Percentiles rank a stretch among this genome's conserved stretches.
phyloP scores from a whole-genome alignment of 2,329 filamentous ascomycete species.

The Fusarium nisikadoi region DNA sequence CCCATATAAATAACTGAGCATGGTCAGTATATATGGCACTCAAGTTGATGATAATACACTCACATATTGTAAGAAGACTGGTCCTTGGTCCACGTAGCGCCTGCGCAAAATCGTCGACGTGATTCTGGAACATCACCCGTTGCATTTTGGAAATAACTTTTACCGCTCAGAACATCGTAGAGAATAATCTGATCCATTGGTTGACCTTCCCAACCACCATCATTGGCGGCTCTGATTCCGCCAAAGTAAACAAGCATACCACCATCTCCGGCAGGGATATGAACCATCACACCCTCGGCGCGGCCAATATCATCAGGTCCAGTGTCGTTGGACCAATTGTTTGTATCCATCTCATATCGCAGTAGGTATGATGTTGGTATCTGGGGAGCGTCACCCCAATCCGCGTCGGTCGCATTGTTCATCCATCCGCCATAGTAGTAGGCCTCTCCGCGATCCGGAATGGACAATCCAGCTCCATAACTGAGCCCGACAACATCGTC shows the following conservation, averaged over 20 bases:
- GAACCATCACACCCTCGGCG: slow-evolving; percentile 70
- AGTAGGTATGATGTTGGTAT: slow-evolving; percentile 64
- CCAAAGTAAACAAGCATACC: slow-evolving; percentile 72
- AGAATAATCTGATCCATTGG: slow-evolving; percentile 64
- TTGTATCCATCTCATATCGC: slow-evolving; percentile 65
- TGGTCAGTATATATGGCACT: background rate
- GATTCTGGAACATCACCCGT: slow-evolving; percentile 61
- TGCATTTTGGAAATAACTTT: slow-evolving; percentile 69
- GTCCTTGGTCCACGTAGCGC: slow-evolving; percentile 67
- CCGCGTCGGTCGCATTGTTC: slow-evolving; percentile 62
- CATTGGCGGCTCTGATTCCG: slow-evolving; percentile 61
- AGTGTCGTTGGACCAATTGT: slow-evolving; percentile 62
- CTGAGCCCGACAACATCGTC: slow-evolving; percentile 58
- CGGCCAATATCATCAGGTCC: slow-evolving; percentile 64
- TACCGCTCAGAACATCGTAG: slow-evolving; percentile 67
- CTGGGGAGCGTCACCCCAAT: slow-evolving; percentile 59
- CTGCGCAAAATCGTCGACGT: slow-evolving; percentile 69
- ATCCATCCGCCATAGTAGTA: slow-evolving; percentile 73
- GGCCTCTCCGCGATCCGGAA: slow-evolving; percentile 64
- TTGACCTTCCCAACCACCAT: slow-evolving; percentile 59
- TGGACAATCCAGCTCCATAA: slow-evolving; percentile 66
- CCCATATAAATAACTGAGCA: slow-evolving; percentile 68
- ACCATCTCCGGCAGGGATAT: slow-evolving; percentile 67
- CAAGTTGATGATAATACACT: slow-evolving; percentile 39
- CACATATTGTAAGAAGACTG: slow-evolving; percentile 73